Percentiles rank a stretch among this genome's conserved stretches.
Evolutionary conservation across 257 asterid species (phyloP).

Genomic region (Voacanga thouarsii): DNA sequence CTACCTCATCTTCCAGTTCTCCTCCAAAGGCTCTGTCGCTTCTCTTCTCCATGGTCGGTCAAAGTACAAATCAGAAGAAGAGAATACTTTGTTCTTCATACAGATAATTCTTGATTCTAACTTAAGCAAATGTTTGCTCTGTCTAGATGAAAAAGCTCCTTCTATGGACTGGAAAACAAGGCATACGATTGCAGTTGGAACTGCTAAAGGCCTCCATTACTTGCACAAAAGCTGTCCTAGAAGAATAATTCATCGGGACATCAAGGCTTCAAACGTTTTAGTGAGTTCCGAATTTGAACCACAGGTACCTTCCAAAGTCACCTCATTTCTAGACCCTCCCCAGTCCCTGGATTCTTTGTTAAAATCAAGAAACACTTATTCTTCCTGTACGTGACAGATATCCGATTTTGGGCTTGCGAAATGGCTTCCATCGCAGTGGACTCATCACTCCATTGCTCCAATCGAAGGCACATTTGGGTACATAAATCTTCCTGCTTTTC

Average conservation of each 20-base stretch:
- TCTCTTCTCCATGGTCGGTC: slow-evolving; percentile 77
- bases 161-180: slow-evolving; percentile 85
- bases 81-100: too few species aligned
- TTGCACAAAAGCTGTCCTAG: slow-evolving; percentile 88
- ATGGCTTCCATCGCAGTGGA: slow-evolving; percentile 99
- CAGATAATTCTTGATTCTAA: neutral
- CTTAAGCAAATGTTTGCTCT: neutral
- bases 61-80: neutral
- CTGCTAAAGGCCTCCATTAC: slow-evolving; percentile 82
- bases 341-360: neutral
- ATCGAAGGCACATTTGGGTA: slow-evolving; percentile 99
- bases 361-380: neutral
- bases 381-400: slow-evolving; percentile 43
- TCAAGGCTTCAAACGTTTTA: slow-evolving; percentile 75
- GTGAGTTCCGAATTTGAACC: slow-evolving; percentile 76
- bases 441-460: slow-evolving; percentile 87
- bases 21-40: slow-evolving; percentile 84
- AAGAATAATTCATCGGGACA: slow-evolving; percentile 89
- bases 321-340: neutral
- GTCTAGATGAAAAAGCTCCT: slow-evolving; percentile 58
- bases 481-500: neutral
- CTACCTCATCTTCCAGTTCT: slow-evolving; percentile 84
- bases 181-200: slow-evolving; percentile 76
- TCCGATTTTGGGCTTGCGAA: slow-evolving; percentile 95
- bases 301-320: slow-evolving; percentile 41